Percentiles rank a stretch among this genome's conserved stretches.
These are phyloP conservation scores for Lichina pygmaea DNA, from an alignment of 495 filamentous ascomycete species.

Conservation along the genomic window DNA sequence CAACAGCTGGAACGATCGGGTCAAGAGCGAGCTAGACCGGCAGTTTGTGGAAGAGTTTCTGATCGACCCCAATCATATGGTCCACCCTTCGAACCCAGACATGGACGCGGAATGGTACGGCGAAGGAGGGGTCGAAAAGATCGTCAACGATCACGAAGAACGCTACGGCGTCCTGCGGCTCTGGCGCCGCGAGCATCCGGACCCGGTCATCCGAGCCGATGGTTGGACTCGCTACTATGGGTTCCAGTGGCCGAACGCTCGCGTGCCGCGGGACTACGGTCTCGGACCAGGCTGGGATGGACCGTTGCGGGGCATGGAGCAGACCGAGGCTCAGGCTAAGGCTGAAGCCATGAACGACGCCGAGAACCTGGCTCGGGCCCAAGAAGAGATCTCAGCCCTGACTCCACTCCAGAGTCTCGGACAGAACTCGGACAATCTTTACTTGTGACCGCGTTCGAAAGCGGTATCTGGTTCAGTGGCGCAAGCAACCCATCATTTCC, in stretches of 20 bases:
- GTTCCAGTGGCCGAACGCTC: not conserved
- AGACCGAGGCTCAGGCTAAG: too few species aligned
- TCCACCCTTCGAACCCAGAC: not conserved
- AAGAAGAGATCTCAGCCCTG: too few species aligned
- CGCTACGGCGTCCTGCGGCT: not conserved
- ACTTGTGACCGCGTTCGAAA: too few species aligned
- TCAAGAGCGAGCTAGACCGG: not conserved
- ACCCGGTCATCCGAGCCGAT: not conserved
- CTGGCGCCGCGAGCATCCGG: slow-evolving; percentile 1
- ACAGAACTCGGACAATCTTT: too few species aligned
- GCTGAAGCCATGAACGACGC: too few species aligned
- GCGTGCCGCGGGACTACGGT: not conserved
- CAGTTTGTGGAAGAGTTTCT: not conserved
- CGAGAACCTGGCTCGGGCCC: too few species aligned
- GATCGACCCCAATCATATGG: not conserved
- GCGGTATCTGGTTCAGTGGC: too few species aligned
- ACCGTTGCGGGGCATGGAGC: not conserved
- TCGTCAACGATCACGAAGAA: not conserved
- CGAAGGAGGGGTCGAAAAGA: not conserved
- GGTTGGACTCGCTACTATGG: not conserved
- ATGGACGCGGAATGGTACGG: not conserved
- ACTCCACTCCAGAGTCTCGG: too few species aligned
- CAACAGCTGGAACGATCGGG: not conserved
- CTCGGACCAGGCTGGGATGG: not conserved
- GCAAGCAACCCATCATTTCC: too few species aligned